A percentile compares a stretch with the other conserved stretches of the same genome.
phyloP scores from a whole-genome alignment of 2,329 filamentous ascomycete genomes.

The Pseudocercospora eumusae region DNA sequence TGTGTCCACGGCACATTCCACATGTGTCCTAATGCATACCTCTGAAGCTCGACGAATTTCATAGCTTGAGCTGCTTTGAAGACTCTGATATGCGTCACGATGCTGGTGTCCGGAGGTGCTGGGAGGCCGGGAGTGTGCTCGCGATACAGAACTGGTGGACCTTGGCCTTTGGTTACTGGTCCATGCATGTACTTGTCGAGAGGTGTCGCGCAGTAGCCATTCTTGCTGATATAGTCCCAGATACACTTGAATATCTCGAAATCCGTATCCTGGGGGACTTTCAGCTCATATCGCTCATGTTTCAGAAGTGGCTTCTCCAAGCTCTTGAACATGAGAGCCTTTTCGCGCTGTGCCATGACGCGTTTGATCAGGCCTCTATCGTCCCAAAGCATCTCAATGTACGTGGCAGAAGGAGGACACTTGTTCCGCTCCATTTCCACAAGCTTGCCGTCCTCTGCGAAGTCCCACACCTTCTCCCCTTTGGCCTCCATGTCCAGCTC shows the following conservation, averaged over 20 bases:
- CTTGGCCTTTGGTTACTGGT: constrained; percentile 7
- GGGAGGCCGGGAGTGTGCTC: not conserved
- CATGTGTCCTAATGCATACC: constrained; percentile 40
- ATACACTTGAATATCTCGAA: constrained; percentile 40
- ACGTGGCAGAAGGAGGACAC: constrained; percentile 37
- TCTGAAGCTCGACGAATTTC: constrained; percentile 43
- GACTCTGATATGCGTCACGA: constrained; percentile 33
- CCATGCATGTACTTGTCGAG: constrained; percentile 13
- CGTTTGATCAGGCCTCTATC: constrained; percentile 31
- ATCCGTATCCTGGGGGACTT: constrained; percentile 36
- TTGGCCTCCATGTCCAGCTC: constrained; percentile 39
- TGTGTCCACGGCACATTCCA: constrained; percentile 36
- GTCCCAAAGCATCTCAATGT: constrained; percentile 44
- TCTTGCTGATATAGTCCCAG: constrained; percentile 37
- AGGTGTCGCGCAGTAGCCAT: constrained; percentile 23
- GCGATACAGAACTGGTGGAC: constrained; percentile 22
- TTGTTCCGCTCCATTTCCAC: constrained; percentile 36
- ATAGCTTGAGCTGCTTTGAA: constrained; percentile 41
- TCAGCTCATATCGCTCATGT: constrained; percentile 36
- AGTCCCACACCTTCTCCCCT: constrained; percentile 42
- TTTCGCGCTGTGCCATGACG: constrained; percentile 38
- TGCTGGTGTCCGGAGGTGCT: constrained; percentile 16
- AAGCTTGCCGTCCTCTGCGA: constrained; percentile 37
- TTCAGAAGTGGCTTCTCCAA: constrained; percentile 39
- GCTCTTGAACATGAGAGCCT: constrained; percentile 36